Percentiles rank a stretch among this genome's conserved stretches.
These are phyloP conservation scores for Chalara sp. DNA, from an alignment of 2,329 filamentous ascomycete genomes.

Conservation along the genomic window DNA sequence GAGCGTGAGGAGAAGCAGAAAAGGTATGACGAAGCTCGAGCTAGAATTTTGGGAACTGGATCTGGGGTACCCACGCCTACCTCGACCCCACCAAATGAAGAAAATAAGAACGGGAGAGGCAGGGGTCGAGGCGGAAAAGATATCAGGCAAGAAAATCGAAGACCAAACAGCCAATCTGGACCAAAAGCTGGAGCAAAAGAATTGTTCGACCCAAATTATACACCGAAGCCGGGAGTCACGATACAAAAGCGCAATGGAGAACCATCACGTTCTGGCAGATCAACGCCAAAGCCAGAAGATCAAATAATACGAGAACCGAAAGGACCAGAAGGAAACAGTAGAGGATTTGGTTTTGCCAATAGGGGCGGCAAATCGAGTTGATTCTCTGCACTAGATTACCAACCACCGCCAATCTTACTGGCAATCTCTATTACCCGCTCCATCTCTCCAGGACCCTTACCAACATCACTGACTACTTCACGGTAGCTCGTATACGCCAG, in stretches of 20 bases:
- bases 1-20: conserved; percentile 86
- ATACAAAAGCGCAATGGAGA: conserved; percentile 37
- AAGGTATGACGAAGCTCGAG: conserved; percentile 81
- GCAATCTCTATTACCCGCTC: conserved; percentile 84
- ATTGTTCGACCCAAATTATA: conserved; percentile 72
- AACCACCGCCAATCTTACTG: conserved; percentile 86
- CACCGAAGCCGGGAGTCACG: conserved; percentile 53
- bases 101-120: conserved; percentile 42
- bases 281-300: conserved; percentile 51
- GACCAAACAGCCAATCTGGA: conserved; percentile 28
- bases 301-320: conserved; percentile 67
- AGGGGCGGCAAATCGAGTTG: conserved; percentile 51
- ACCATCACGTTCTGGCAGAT: conserved; percentile 33
- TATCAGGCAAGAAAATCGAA: conserved; percentile 28
- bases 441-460: conserved; percentile 66
- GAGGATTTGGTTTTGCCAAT: conserved; percentile 68
- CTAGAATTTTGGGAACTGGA: conserved; percentile 70
- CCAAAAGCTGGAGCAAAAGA: conserved; percentile 50
- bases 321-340: conserved; percentile 70
- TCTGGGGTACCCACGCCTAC: conserved; percentile 58
- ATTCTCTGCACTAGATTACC: conserved; percentile 51
- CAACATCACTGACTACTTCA: conserved; percentile 90
- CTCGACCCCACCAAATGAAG: conserved; percentile 52
- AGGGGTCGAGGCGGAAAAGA: conserved; percentile 33
- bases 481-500: conserved; percentile 83